phyloP scores from a whole-genome alignment of 2,329 filamentous ascomycete species.

The Sphaerulina musiva region DNA sequence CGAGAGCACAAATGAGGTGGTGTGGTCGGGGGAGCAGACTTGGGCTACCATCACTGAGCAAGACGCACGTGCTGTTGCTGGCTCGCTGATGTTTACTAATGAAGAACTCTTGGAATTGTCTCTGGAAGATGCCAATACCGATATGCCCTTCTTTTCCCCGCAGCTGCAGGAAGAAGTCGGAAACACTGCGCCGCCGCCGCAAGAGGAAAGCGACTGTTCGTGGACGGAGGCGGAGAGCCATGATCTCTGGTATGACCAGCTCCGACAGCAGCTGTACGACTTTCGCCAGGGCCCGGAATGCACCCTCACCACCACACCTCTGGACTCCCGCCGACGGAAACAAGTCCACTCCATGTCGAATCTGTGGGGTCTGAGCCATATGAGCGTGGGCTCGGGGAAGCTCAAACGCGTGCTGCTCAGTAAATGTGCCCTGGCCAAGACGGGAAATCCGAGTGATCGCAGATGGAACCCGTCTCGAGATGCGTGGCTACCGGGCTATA shows the following conservation, averaged over 20 bases:
- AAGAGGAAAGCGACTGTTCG: conserved; percentile 13
- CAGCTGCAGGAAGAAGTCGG: neutral
- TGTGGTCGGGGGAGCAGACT: neutral
- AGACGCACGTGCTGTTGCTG: neutral
- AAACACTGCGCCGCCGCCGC: neutral
- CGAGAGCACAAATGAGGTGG: neutral
- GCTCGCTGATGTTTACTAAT: conserved; percentile 1
- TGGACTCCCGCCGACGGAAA: conserved; percentile 10
- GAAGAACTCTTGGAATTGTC: conserved; percentile 5
- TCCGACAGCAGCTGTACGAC: conserved; percentile 8
- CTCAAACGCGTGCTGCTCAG: conserved; percentile 8
- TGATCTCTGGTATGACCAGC: conserved; percentile 9
- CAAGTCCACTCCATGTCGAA: conserved; percentile 15
- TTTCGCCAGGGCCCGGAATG: conserved; percentile 4
- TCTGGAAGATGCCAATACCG: neutral
- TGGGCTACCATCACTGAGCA: neutral
- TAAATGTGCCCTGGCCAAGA: conserved; percentile 9
- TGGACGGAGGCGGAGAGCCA: conserved; percentile 13
- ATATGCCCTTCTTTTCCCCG: neutral
- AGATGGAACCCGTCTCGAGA: conserved; percentile 9
- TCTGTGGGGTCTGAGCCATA: conserved; percentile 11
- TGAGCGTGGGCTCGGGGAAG: conserved; percentile 5
- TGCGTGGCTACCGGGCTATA: conserved; percentile 6
- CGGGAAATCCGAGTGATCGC: conserved; percentile 1
- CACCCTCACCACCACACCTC: conserved; percentile 5